A percentile compares a stretch with the other conserved stretches of the same genome.
phyloP scores from a whole-genome alignment of 2,329 filamentous ascomycete genomes.

The Penicillium decumbens region DNA sequence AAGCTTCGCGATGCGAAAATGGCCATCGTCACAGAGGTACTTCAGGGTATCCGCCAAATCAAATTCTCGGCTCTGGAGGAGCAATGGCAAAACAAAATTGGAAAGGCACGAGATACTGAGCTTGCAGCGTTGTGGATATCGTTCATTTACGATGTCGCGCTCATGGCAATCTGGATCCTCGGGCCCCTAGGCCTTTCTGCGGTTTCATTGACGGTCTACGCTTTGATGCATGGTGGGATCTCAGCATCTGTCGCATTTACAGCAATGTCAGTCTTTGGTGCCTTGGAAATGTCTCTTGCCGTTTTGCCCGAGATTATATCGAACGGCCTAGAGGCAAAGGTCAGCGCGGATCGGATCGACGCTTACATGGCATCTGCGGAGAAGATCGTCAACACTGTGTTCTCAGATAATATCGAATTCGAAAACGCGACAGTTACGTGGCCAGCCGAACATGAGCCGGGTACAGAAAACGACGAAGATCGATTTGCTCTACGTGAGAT shows the following conservation, averaged over 20 bases:
- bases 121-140: constrained; percentile 62
- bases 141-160: constrained; percentile 59
- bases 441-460: constrained; percentile 61
- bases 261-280: constrained; percentile 65
- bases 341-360: constrained; percentile 69
- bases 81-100: constrained; percentile 69
- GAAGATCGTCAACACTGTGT: constrained; percentile 58
- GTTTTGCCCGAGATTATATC: constrained; percentile 70
- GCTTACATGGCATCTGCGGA: constrained; percentile 65
- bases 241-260: constrained; percentile 74
- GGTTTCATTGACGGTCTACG: constrained; percentile 65
- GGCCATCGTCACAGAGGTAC: constrained; percentile 68
- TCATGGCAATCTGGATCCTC: constrained; percentile 66
- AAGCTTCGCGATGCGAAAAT: constrained; percentile 71
- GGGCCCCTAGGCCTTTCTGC: constrained; percentile 70
- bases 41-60: constrained; percentile 77
- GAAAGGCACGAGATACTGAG: constrained; percentile 61
- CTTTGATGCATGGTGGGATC: constrained; percentile 58
- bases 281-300: constrained; percentile 67
- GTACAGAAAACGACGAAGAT: constrained; percentile 47
- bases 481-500: constrained; percentile 64
- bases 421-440: constrained; percentile 66
- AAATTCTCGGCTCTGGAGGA: constrained; percentile 74
- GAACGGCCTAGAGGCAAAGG: constrained; percentile 64
- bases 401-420: constrained; percentile 59